phyloP scores from a whole-genome alignment of 345 rosid species.

The Hypericum perforatum region DNA sequence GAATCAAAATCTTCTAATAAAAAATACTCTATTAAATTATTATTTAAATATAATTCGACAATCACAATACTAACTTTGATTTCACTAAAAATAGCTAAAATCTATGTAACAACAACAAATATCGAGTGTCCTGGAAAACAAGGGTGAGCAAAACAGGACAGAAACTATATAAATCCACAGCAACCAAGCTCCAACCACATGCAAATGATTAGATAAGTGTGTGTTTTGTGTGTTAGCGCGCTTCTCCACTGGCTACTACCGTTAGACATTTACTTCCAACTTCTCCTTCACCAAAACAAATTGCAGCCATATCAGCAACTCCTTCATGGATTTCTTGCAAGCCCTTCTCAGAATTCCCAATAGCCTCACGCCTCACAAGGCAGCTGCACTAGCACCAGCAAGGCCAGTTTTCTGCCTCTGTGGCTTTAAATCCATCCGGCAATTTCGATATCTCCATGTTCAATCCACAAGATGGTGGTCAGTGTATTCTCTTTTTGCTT shows the following conservation, averaged over 20 bases:
- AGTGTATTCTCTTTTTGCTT: background rate
- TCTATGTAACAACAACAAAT: too few species aligned
- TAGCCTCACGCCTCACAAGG: constrained; percentile 1
- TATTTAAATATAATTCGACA: too few species aligned
- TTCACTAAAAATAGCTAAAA: too few species aligned
- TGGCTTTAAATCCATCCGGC: constrained; percentile 79
- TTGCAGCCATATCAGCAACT: constrained; percentile 2
- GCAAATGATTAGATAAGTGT: too few species aligned
- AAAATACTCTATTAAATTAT: too few species aligned
- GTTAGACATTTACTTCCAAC: constrained; percentile 27
- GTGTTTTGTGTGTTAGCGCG: too few species aligned
- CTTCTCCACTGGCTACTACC: constrained; percentile 30
- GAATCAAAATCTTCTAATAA: too few species aligned
- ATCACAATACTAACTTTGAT: too few species aligned
- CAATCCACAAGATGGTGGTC: constrained; percentile 52
- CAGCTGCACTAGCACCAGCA: background rate
- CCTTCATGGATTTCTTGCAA: constrained; percentile 26
- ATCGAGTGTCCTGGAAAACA: too few species aligned
- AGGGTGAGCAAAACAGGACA: too few species aligned
- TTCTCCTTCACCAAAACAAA: constrained; percentile 14
- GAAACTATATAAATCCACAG: too few species aligned
- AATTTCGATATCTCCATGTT: constrained; percentile 59
- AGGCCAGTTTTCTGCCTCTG: constrained; percentile 37
- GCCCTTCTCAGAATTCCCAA: constrained; percentile 21
- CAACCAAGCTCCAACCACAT: too few species aligned